Percentiles rank a stretch among this genome's conserved stretches.
Evolutionary conservation across 2,329 filamentous ascomycete genomes (phyloP).

Genomic region (Claviceps monticola): DNA sequence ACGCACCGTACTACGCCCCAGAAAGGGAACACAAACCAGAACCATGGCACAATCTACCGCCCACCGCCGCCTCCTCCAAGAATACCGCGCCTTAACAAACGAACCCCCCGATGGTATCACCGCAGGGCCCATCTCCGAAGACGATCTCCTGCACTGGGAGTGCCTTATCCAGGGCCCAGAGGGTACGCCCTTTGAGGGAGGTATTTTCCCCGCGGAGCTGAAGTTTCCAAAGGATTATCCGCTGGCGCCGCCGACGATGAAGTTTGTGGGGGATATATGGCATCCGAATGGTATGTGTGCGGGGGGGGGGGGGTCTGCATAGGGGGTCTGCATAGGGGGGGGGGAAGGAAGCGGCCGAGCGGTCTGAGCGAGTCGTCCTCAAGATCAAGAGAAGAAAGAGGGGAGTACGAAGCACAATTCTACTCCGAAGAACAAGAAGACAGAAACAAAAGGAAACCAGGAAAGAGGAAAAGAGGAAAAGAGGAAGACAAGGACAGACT

Average conservation of each 20-base stretch:
- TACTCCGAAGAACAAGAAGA: not conserved
- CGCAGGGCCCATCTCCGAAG: constrained; percentile 82
- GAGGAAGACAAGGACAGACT: not conserved
- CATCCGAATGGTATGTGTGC: constrained; percentile 70
- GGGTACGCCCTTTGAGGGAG: constrained; percentile 90
- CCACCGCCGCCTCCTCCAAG: constrained; percentile 76
- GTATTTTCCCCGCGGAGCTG: constrained; percentile 87
- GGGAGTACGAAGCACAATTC: no score
- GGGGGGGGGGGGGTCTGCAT: not conserved
- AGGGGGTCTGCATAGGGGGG: no score
- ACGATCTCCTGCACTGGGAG: constrained; percentile 94
- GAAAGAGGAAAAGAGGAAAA: not conserved
- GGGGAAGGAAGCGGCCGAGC: no score
- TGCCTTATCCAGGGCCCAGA: constrained; percentile 91
- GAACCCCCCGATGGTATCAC: constrained; percentile 97
- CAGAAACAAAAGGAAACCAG: not conserved
- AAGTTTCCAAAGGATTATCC: constrained; percentile 95
- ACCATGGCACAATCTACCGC: constrained; percentile 47
- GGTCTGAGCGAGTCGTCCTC: no score
- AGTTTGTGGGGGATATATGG: constrained; percentile 86
- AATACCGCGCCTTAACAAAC: constrained; percentile 87
- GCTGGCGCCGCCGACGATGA: constrained; percentile 91
- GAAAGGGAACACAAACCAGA: not conserved
- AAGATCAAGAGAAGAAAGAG: no score
- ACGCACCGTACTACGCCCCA: not conserved